These are phyloP conservation scores for Phyllosticta citriasiana DNA, from an alignment of 2,329 filamentous ascomycete genomes.

Conservation along the genomic window DNA sequence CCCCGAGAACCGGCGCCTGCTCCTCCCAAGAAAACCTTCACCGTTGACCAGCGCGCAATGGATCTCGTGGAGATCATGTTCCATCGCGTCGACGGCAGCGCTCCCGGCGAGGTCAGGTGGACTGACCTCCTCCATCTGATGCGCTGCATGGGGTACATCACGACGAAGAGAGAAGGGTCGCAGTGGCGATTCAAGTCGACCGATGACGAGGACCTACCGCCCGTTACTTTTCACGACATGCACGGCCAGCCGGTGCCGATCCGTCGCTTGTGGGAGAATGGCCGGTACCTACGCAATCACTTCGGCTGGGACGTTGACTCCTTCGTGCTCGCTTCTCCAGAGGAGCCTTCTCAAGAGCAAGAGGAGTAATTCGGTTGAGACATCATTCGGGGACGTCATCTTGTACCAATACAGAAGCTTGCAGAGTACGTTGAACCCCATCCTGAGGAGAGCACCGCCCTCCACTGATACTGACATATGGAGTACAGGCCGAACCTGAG, in stretches of 20 bases:
- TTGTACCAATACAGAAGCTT: no score
- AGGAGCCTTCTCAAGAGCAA: neutral
- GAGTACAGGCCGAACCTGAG: no score
- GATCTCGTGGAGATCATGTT: neutral
- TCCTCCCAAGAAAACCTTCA: neutral
- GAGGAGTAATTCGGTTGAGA: neutral
- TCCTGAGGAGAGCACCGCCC: no score
- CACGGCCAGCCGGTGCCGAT: neutral
- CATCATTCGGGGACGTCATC: neutral
- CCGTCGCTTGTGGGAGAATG: constrained; percentile 24
- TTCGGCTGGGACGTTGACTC: neutral
- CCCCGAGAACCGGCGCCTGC: no score
- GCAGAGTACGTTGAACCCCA: no score
- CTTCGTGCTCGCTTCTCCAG: neutral
- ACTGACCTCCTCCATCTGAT: neutral
- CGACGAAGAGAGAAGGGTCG: neutral
- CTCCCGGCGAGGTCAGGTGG: neutral
- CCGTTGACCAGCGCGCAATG: neutral
- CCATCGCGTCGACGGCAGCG: neutral
- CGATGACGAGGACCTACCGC: neutral
- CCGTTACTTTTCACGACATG: neutral
- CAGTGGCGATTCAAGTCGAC: neutral
- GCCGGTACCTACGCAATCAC: neutral
- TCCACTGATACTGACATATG: no score
- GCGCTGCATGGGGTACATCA: neutral